Evolutionary conservation across 768 basidiomycete species (phyloP), one percentile per base, ranked within the genome.

Genomic region (Psilocybe sp.): DNA sequence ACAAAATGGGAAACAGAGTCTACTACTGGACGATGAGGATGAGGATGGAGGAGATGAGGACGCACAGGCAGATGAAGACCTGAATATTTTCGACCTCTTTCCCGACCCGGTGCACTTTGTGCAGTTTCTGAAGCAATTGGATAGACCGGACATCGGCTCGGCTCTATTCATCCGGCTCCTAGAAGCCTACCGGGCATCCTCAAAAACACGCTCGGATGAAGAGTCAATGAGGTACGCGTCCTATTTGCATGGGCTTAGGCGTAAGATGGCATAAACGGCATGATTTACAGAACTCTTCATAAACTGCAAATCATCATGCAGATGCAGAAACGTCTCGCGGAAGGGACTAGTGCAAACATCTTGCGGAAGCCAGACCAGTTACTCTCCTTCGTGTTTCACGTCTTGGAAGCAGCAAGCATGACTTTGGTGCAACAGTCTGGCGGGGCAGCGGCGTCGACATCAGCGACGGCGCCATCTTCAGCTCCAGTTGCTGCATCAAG

Each of bases 301-400:
- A 82, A 83, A 55, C 76, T 96, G 18, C 92, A 95, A 60, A 72
- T 96, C 33, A 81, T 92, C 32, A 74, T 93, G 53, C 82, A 87
- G 58, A 87, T 97, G 75, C 89, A 94, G 63, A 74, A 80, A 1
- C 77, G 82, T 45, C 69, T 92, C 4, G 77, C 84, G 0, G 71
- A 75, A 37, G 76, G 78, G 16, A 73, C 77, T 13, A 73, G 80
- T 0, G 74, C 78, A 3, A 83, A 76, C 52, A 79, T 94, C 28
- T 62, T 81, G 14, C 68, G 65, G 36, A 79, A 86, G 51, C 87
- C 90, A 0, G 76, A 77, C 9, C 83, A 94, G 49, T 77, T 95
- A 9, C 64, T 98, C n/a, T 73, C 78, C 2, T 97, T 97, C 61
- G 75, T 98, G 19, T 87, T 86, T 48, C 83, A 91, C 51, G 87